Evolutionary conservation across 2,329 filamentous ascomycete species (phyloP).

Genomic region (Byssoonygena ceratinophila): DNA sequence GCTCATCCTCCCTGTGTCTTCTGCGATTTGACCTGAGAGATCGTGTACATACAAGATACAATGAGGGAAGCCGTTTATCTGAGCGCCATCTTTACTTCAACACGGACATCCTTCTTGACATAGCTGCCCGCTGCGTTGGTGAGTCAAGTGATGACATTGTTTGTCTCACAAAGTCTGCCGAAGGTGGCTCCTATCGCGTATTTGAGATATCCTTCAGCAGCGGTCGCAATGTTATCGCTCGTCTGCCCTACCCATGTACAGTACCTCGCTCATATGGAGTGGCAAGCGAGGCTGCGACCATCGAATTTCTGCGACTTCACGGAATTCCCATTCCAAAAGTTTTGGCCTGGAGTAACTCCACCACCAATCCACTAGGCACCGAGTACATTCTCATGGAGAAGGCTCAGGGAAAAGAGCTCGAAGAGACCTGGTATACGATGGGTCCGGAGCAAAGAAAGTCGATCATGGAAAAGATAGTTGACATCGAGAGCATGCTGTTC

Average conservation of each 20-base stretch:
- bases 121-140: background rate
- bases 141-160: conserved; percentile 13
- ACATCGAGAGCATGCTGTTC: conserved; percentile 19
- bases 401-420: too few species aligned
- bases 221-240: conserved; percentile 23
- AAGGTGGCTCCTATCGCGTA: conserved; percentile 30
- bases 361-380: conserved; percentile 20
- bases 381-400: conserved; percentile 21
- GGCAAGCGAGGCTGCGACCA: conserved; percentile 29
- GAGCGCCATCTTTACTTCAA: conserved; percentile 6
- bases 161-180: conserved; percentile 25
- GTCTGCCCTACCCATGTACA: conserved; percentile 28
- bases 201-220: conserved; percentile 25
- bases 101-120: background rate
- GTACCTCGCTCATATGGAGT: conserved; percentile 20
- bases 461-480: conserved; percentile 16
- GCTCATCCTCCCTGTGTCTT: background rate
- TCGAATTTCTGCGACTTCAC: conserved; percentile 23
- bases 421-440: too few species aligned
- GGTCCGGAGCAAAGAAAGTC: conserved; percentile 16
- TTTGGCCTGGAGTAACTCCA: conserved; percentile 17
- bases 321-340: conserved; percentile 22
- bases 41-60: conserved; percentile 3
- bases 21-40: too few species aligned
- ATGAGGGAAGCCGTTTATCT: background rate